Evolutionary conservation across 2,329 filamentous ascomycete species (phyloP).

Genomic region (Knoxdaviesia proteae): DNA sequence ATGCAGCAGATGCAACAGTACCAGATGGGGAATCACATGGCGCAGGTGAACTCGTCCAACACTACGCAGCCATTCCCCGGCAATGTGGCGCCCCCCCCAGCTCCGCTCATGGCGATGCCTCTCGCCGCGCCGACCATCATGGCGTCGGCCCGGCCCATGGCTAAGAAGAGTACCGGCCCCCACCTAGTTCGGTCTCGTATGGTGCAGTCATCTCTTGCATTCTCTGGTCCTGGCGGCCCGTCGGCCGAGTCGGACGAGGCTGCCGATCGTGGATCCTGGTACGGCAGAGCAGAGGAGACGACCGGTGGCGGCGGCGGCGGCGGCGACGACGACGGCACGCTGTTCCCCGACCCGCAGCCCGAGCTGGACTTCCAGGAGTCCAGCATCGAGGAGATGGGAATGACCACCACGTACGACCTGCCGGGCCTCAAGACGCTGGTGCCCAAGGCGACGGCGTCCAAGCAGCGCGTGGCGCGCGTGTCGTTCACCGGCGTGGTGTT

Average conservation of each 20-base stretch:
- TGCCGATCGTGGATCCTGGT: neutral
- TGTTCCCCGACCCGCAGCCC: conserved; percentile 7
- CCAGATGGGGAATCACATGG: conserved; percentile 2
- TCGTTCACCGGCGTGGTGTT: conserved; percentile 28
- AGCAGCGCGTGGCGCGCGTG: conserved; percentile 38
- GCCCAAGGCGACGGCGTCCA: conserved; percentile 26
- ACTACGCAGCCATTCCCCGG: too few species aligned
- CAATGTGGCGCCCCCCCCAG: too few species aligned
- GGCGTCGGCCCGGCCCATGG: too few species aligned
- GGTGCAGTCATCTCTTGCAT: too few species aligned
- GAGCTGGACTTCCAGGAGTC: conserved; percentile 28
- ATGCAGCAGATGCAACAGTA: conserved; percentile 2
- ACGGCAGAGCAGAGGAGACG: conserved; percentile 5
- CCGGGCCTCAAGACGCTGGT: conserved; percentile 34
- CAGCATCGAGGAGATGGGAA: conserved; percentile 33
- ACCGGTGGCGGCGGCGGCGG: neutral
- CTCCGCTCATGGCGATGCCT: too few species aligned
- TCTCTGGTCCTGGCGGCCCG: too few species aligned
- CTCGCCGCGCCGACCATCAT: too few species aligned
- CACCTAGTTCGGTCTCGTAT: too few species aligned
- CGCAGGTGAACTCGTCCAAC: neutral
- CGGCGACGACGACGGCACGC: conserved; percentile 7
- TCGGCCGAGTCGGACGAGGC: too few species aligned
- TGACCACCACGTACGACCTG: conserved; percentile 40
- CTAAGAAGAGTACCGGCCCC: too few species aligned